Evolutionary conservation across 2,329 filamentous ascomycete genomes (phyloP), one percentile per base, ranked within the genome.

Genomic region (Fusarium sp.): DNA sequence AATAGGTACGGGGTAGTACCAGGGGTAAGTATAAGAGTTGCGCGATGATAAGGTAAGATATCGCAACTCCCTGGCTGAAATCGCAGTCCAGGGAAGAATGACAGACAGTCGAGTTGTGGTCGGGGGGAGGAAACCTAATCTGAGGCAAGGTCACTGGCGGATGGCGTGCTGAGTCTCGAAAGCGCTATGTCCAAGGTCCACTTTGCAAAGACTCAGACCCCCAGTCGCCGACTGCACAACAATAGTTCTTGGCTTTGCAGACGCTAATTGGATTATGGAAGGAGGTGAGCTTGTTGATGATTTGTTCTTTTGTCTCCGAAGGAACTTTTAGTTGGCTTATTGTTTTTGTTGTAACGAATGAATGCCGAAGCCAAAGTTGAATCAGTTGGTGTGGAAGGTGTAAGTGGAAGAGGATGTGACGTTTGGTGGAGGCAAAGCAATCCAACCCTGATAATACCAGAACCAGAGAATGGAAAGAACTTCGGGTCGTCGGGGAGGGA

Each of bases 31-130:
- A 34, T 60, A 16, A 53, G 62, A 68, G 73, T 75, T 74, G 72
- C 73, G 73, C 73, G 73, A 75, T 75, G 73, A 61, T 50, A 70
- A 66, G 71, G 73, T 62, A 50, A 68, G 72, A 75, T 75, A 30
- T 75, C 73, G 73, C 72, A 75, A 74, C 68, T 66, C 65, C 59
- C 58, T 51, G 55, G 46, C 62, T 49, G 34, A 40, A 37, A 37
- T 37, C 34, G 34, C 34, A 37, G 56, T 75, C 72, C 56, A 65
- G 70, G 73, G 71, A 72, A 71, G 59, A 68, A 40, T 72, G 60
- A 62, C 56, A 53, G 54, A 62, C 56, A 53, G 54, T 56, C 57
- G 23, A 61, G 47, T 27, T 54, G 56, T 51, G 63, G 68, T 63
- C 51, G 55, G 61, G 68, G 49, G 49, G 37, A 51, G 49, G 49